Evolutionary conservation across 129 eudicot genomes (phyloP).

Genomic region (Flaveria robusta): DNA sequence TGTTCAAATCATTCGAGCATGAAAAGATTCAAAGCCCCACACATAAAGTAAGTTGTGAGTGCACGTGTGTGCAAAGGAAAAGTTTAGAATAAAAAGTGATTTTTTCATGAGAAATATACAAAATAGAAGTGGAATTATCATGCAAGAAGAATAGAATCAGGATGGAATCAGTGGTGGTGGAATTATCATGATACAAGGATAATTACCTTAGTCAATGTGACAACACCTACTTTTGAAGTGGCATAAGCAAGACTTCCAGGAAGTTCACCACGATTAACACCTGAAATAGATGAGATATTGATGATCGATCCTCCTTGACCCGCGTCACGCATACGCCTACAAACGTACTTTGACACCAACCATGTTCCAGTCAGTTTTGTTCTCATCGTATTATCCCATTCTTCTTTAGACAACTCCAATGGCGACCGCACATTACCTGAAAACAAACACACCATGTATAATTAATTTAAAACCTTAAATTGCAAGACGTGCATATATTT

Average conservation of each 20-base stretch:
- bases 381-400: slow-evolving; percentile 51
- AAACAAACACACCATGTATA: neutral
- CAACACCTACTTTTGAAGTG: slow-evolving; percentile 62
- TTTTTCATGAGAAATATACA: no score
- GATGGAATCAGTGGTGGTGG: no score
- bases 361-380: slow-evolving; percentile 66
- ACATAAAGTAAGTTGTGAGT: neutral
- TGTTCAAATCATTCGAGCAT: neutral
- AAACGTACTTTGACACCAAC: slow-evolving; percentile 52
- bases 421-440: slow-evolving; percentile 54
- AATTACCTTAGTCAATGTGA: slow-evolving; percentile 46
- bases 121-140: no score
- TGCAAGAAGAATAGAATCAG: no score
- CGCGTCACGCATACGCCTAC: slow-evolving; percentile 69
- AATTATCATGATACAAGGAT: no score
- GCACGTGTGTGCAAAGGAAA: no score
- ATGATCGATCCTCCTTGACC: slow-evolving; percentile 63
- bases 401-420: slow-evolving; percentile 66
- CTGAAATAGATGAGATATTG: slow-evolving; percentile 70
- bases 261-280: slow-evolving; percentile 64
- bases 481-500: no score
- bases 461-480: no score
- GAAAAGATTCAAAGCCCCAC: neutral
- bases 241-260: slow-evolving; percentile 68
- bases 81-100: no score